Evolutionary conservation across 2,329 filamentous ascomycete genomes (phyloP).

Genomic region (Colletotrichum echinochloae): DNA sequence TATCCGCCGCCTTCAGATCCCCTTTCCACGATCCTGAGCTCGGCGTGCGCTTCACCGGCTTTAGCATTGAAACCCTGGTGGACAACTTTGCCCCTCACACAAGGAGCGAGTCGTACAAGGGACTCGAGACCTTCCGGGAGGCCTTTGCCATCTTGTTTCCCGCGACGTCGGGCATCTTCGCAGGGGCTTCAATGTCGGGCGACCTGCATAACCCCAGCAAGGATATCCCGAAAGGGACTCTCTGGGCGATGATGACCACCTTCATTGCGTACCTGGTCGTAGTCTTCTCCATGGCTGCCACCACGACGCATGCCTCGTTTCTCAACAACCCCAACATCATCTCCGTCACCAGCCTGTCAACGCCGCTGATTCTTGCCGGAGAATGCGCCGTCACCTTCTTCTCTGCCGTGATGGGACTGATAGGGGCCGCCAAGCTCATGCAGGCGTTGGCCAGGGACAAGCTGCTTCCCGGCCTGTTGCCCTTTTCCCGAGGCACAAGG

Average conservation of each 20-base stretch:
- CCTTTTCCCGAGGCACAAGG: slow-evolving; percentile 80
- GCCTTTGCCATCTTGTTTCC: slow-evolving; percentile 90
- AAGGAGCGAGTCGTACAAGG: slow-evolving; percentile 70
- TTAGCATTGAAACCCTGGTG: slow-evolving; percentile 76
- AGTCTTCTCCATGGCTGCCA: slow-evolving; percentile 81
- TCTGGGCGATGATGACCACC: slow-evolving; percentile 81
- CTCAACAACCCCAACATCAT: slow-evolving; percentile 83
- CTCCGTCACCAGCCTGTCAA: slow-evolving; percentile 82
- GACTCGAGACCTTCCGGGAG: slow-evolving; percentile 79
- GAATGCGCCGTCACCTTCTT: slow-evolving; percentile 88
- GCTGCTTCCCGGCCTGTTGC: slow-evolving; percentile 78
- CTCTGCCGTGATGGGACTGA: slow-evolving; percentile 87
- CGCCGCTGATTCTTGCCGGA: slow-evolving; percentile 79
- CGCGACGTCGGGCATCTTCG: slow-evolving; percentile 68
- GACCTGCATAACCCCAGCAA: slow-evolving; percentile 86
- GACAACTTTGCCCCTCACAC: slow-evolving; percentile 81
- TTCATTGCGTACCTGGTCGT: slow-evolving; percentile 82
- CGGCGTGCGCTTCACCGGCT: slow-evolving; percentile 81
- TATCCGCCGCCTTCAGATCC: slow-evolving; percentile 76
- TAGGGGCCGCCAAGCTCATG: slow-evolving; percentile 85
- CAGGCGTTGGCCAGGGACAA: slow-evolving; percentile 86
- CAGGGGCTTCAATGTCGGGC: slow-evolving; percentile 90
- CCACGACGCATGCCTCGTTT: slow-evolving; percentile 79
- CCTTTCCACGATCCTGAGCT: slow-evolving; percentile 74
- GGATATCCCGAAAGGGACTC: slow-evolving; percentile 85